Evolutionary conservation across 1,284 basidiomycete species (phyloP), one percentile per base, ranked within the genome.

Genomic region (Moesziomyces sp.): DNA sequence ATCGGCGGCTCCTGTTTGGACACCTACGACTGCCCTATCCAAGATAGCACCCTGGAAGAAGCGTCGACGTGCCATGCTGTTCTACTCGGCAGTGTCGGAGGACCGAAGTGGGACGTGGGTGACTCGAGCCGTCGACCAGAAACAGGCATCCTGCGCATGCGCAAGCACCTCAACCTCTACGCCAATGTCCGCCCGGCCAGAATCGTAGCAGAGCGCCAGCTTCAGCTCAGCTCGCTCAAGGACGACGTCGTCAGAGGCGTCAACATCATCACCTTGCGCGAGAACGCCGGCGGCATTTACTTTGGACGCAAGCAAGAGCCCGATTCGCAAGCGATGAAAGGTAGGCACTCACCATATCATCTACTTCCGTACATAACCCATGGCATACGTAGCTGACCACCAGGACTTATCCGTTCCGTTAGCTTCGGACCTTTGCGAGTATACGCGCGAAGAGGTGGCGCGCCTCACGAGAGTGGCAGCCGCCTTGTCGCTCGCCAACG

Each of bases 131-230:
- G 97, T 58, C 91, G 96, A 67, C 96, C 96, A 28, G 96, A 99
- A 86, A 90, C 91, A 69, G 96, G 95, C 66, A 89, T 99, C 34
- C 90, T 99, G 46, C 85, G 87, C 18, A 89, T 99, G 59, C 92
- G 96, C 81, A 97, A 98, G 86, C 90, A 89, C 28, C 90, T 97
- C 58, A 94, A 93, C 38, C 89, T 97, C 46, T 97, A 94, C 86
- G 96, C 94, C 82, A 99, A 99, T 87, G 96, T 99, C 84, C 92
- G 96, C 47, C 97, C 96, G 7, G 93, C 94, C 35, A 93, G 92
- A 83, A 95, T 98, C 80, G 93, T 93, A 2, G 94, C 93, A 13
- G 91, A 96, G 55, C 91, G 92, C 40, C 89, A 98, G 51, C 87
- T 99, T 58, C 87, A 89, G 61, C 89, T 93, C 86, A 94, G 93